phyloP scores from a whole-genome alignment of 345 rosid genomes.

The Adansonia digitata region DNA sequence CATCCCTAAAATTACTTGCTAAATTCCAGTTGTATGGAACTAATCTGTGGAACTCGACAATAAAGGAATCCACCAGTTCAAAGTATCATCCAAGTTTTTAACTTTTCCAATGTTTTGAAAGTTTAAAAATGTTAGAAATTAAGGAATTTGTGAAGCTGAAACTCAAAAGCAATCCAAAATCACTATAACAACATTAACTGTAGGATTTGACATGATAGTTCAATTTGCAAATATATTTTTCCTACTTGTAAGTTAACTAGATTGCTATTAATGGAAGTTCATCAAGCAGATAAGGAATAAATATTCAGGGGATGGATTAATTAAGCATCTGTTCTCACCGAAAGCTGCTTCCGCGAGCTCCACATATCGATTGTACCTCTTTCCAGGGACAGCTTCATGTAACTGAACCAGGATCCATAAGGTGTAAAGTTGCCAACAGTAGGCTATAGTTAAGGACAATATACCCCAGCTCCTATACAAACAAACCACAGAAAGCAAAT shows the following conservation, averaged over 20 bases:
- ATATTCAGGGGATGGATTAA: not conserved
- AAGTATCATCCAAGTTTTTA: not conserved
- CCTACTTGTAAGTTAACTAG: not conserved
- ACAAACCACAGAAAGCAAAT: not conserved
- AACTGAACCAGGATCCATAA: slow-evolving; percentile 88
- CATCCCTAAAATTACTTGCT: not conserved
- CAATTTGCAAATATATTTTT: not conserved
- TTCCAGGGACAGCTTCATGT: slow-evolving; percentile 96
- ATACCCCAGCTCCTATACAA: slow-evolving; percentile 93
- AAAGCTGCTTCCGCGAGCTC: slow-evolving; percentile 98
- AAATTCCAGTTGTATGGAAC: not conserved
- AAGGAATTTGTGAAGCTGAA: not conserved
- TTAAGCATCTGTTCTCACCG: slow-evolving; percentile 40
- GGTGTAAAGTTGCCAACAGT: slow-evolving; percentile 92
- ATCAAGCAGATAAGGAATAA: not conserved
- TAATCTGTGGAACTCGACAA: too few species aligned
- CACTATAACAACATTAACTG: not conserved
- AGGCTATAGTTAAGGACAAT: slow-evolving; percentile 76
- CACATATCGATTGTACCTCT: slow-evolving; percentile 89
- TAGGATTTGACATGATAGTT: not conserved
- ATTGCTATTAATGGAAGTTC: not conserved
- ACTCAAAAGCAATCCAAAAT: not conserved
- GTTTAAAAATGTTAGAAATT: not conserved
- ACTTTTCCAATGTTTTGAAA: not conserved
- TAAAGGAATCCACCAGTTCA: not conserved